Percentiles rank a stretch among this genome's conserved stretches.
Evolutionary conservation across 257 asterid species (phyloP).

Genomic region (Henckelia pumila): DNA sequence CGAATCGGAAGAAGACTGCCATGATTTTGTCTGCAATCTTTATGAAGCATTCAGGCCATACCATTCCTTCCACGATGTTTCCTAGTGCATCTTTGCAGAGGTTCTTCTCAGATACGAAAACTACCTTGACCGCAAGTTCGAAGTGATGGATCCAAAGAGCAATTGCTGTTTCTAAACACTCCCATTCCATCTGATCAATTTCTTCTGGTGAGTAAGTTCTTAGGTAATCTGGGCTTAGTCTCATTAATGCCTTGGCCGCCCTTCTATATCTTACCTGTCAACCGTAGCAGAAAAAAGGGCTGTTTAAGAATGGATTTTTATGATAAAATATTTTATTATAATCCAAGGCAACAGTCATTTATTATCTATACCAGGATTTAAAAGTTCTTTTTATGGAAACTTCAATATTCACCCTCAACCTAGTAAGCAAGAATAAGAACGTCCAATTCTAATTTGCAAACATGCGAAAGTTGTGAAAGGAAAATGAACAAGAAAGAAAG

Average conservation of each 20-base stretch:
- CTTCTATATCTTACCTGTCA: constrained; percentile 72
- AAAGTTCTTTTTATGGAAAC: neutral
- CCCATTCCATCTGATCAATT: constrained; percentile 79
- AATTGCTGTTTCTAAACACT: constrained; percentile 57
- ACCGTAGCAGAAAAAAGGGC: neutral
- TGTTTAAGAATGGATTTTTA: neutral
- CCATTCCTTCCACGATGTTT: constrained; percentile 39
- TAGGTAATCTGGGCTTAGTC: constrained; percentile 64
- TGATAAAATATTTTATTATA: too few relatives aligned
- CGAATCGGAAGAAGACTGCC: constrained; percentile 92
- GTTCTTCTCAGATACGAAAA: constrained; percentile 59
- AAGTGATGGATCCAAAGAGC: constrained; percentile 78
- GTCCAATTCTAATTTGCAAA: neutral
- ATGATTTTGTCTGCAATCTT: constrained; percentile 82
- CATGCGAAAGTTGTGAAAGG: neutral
- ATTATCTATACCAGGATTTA: neutral
- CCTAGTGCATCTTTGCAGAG: constrained; percentile 58
- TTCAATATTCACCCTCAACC: neutral
- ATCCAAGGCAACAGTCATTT: neutral
- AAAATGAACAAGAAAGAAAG: neutral
- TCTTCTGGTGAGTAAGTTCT: constrained; percentile 68
- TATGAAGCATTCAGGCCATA: constrained; percentile 76
- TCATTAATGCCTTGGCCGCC: constrained; percentile 83
- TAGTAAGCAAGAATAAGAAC: neutral
- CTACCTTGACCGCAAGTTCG: constrained; percentile 46